phyloP scores from a whole-genome alignment of 805 yeast genomes.

The Hanseniaspora meyeri region DNA sequence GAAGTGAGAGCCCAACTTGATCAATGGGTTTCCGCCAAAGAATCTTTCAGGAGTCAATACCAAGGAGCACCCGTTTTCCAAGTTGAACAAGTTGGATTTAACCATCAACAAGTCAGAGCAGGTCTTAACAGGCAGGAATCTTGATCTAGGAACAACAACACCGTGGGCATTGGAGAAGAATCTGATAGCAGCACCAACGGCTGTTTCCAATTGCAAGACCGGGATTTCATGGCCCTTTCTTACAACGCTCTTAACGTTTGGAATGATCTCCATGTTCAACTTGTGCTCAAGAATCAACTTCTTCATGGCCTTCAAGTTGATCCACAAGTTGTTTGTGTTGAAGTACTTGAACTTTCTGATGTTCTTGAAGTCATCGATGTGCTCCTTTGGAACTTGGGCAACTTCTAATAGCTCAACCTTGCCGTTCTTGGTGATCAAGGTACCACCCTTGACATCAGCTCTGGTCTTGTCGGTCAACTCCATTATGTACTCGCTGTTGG shows the following conservation, averaged over 20 bases:
- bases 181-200: constrained; percentile 97
- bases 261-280: constrained; percentile 85
- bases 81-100: constrained; percentile 81
- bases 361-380: constrained; percentile 93
- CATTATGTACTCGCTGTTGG: constrained; percentile 91
- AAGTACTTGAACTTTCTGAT: constrained; percentile 96
- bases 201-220: constrained; percentile 93
- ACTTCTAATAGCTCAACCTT: constrained; percentile 88
- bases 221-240: constrained; percentile 65
- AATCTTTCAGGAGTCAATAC: constrained; percentile 73
- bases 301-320: constrained; percentile 86
- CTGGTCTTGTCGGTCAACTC: constrained; percentile 97
- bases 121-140: constrained; percentile 96
- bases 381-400: constrained; percentile 97
- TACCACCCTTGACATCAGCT: constrained; percentile 99
- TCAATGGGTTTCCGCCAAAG: constrained; percentile 73
- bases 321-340: constrained; percentile 97
- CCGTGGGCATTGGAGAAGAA: constrained; percentile 93
- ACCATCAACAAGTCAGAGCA: constrained; percentile 89
- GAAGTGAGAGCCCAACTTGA: constrained; percentile 92
- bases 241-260: constrained; percentile 75
- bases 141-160: constrained; percentile 93
- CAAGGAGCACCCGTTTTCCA: constrained; percentile 77
- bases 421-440: constrained; percentile 90
- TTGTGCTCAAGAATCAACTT: constrained; percentile 75